Evolutionary conservation across 371 early-diverging fungal genomes (phyloP).

Genomic region (Apophysomyces variabilis): DNA sequence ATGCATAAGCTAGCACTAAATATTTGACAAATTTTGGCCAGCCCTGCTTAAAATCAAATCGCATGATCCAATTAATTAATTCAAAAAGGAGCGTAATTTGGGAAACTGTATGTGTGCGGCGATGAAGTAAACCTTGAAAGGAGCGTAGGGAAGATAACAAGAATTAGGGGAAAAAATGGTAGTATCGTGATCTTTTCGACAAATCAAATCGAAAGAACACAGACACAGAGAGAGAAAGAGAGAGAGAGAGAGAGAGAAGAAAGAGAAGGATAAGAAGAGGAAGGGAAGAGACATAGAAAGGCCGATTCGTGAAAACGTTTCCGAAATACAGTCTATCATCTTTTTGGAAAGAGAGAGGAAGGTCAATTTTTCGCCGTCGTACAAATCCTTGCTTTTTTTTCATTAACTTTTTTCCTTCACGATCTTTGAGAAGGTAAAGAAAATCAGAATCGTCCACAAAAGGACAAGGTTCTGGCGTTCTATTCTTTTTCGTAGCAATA

Average conservation of each 20-base stretch:
- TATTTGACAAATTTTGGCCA: conserved; percentile 21
- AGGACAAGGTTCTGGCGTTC: background rate
- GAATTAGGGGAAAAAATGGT: no score
- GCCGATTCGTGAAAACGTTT: background rate
- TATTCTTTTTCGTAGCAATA: background rate
- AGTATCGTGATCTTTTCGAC: no score
- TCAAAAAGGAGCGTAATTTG: background rate
- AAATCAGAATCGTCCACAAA: background rate
- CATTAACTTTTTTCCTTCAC: conserved; percentile 5
- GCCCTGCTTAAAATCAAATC: conserved; percentile 20
- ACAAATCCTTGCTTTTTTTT: background rate
- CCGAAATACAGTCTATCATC: background rate
- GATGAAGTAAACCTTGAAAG: no score
- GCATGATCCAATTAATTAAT: conserved; percentile 9
- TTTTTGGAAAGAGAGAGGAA: background rate
- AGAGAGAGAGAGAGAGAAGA: conserved; percentile 16
- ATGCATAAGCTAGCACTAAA: conserved; percentile 22
- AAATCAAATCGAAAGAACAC: no score
- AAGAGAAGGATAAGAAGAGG: conserved; percentile 2
- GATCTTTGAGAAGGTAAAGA: background rate
- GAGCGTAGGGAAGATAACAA: no score
- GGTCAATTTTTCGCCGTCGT: background rate
- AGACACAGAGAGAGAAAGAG: background rate
- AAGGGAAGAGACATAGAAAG: background rate
- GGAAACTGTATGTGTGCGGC: background rate